phyloP scores from a whole-genome alignment of 2,329 filamentous ascomycete genomes.

The Colletotrichum destructivum region DNA sequence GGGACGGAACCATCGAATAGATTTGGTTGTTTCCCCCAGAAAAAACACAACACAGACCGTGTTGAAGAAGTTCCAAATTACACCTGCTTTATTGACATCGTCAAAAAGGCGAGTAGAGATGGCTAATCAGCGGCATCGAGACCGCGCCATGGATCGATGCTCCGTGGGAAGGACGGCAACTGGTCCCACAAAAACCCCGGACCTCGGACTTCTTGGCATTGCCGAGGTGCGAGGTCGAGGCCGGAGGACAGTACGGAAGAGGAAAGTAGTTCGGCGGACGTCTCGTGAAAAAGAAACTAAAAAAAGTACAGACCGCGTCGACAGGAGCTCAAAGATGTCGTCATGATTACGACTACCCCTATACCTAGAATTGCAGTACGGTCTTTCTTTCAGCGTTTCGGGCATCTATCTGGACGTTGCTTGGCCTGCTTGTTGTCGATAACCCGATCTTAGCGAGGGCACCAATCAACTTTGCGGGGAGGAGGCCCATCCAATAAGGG shows the following conservation, averaged over 20 bases:
- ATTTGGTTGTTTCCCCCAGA: no score
- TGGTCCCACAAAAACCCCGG: constrained; percentile 24
- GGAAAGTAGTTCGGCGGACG: constrained; percentile 10
- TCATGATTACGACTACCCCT: not conserved
- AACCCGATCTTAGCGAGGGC: not conserved
- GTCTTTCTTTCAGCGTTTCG: not conserved
- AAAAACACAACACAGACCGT: no score
- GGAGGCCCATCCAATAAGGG: not conserved
- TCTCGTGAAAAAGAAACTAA: not conserved
- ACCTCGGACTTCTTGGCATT: constrained; percentile 42
- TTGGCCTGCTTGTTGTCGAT: not conserved
- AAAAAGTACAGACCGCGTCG: not conserved
- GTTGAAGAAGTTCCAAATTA: no score
- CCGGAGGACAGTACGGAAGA: constrained; percentile 1
- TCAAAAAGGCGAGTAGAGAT: not conserved
- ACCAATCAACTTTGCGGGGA: not conserved
- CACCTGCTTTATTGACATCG: not conserved
- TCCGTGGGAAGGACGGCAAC: constrained; percentile 11
- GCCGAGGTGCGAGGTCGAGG: constrained; percentile 25
- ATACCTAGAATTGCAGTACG: not conserved
- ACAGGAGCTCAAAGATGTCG: not conserved
- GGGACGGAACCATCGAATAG: no score
- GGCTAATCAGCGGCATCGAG: not conserved
- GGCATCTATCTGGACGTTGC: not conserved
- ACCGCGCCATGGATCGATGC: not conserved